phyloP scores from a whole-genome alignment of 345 rosid species.

The Aegle marmelos region DNA sequence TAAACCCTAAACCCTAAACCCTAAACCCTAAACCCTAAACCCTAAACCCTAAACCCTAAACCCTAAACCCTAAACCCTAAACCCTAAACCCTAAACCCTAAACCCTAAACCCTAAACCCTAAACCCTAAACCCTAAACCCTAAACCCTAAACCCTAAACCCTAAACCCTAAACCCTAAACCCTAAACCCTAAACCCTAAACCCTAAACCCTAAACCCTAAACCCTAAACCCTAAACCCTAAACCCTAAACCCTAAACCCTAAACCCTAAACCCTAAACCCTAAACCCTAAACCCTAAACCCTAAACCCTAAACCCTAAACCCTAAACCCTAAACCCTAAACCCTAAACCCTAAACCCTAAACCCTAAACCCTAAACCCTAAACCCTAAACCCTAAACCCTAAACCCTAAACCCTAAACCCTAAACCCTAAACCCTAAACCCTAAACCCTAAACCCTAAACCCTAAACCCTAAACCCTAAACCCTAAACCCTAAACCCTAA shows the following conservation, averaged over 20 bases:
- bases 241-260: conserved; percentile 20
- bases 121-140: conserved; percentile 30
- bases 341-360: conserved; percentile 15
- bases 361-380: conserved; percentile 22
- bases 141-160: conserved; percentile 26
- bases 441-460: conserved; percentile 9
- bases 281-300: conserved; percentile 17
- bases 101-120: conserved; percentile 27
- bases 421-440: conserved; percentile 13
- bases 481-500: background rate
- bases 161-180: conserved; percentile 19
- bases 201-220: conserved; percentile 20
- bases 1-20: background rate
- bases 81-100: conserved; percentile 24
- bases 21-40: conserved; percentile 11
- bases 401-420: conserved; percentile 30
- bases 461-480: conserved; percentile 2
- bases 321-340: conserved; percentile 14
- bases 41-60: conserved; percentile 16
- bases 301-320: conserved; percentile 23
- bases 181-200: conserved; percentile 16
- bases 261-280: conserved; percentile 16
- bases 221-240: conserved; percentile 22
- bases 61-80: conserved; percentile 25
- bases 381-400: conserved; percentile 22